Evolutionary conservation across 306 rosid species (phyloP), one percentile per base, ranked within the genome.

Genomic region (Cucumis melo): DNA sequence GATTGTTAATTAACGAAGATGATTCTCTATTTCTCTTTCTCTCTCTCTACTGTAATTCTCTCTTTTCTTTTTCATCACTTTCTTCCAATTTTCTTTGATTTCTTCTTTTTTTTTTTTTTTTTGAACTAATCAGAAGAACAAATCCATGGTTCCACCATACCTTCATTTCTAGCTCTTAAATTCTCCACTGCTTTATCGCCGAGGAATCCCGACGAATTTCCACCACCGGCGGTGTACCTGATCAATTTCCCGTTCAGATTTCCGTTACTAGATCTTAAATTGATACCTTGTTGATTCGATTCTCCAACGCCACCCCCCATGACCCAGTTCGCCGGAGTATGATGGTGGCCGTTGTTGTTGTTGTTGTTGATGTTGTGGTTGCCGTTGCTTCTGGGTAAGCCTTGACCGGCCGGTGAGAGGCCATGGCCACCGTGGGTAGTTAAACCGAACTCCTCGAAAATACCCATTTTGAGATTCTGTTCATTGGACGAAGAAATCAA

Each of bases 81-180:
- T 64, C 55, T 54, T 32, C 75, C 21, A 20, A 6, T 50, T 72
- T 72, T 78, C 36, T 64, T 10, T 74, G 48, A 11, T 32, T 51
- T 24, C 29, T 27, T 27, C 2, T 24, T 23, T 10, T 55, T 57
- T 51, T 15, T 46, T 12, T 5, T 12, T 46, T 46, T 46, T 46
- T 29, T 5, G 8, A 70, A 36, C 80, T 82, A 93, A 82, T 95
- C 97, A 32, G 99, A 90, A 62, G 99, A 95, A 85, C 97, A 95
- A 84, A 95, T 90, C 98, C 98, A 95, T 55, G 99, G 87, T 87
- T 95, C 97, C 81, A 90, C 86, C 88, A 89, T 95, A 90, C 96
- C 97, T 95, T 88, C 97, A 60, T 75, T 84, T 86, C 98, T 86
- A 9, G 86, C 62, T 12, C 62, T 73, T 17, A 16, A 36, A 73